Conservation (phyloP, 148 eudicot genomes). For the Chenopodium berlandieri region DNA sequence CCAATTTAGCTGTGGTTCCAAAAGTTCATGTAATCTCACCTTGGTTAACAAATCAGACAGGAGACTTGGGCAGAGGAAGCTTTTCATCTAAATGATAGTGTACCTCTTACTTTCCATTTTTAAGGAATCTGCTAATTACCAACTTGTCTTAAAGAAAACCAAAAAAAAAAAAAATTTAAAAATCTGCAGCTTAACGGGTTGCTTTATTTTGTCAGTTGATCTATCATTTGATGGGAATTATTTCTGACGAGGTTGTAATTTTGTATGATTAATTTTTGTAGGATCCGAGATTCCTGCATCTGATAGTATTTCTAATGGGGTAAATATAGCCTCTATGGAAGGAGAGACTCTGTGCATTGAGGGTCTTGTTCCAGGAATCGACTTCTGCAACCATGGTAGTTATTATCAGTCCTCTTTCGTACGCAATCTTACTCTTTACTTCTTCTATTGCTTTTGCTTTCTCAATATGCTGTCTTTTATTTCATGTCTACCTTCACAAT, state of each 20-base stretch:
- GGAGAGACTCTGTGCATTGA: constrained; percentile 85
- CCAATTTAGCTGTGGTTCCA: constrained; percentile 16
- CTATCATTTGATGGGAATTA: constrained; percentile 4
- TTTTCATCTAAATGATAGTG: constrained; percentile 10
- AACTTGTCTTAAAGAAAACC: neutral
- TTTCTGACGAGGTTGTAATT: neutral
- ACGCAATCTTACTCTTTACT: neutral
- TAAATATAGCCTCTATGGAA: constrained; percentile 30
- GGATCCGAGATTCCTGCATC: constrained; percentile 27
- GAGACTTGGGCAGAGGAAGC: constrained; percentile 35
- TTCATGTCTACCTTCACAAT: neutral
- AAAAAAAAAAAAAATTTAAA: no score
- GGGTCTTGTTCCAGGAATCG: constrained; percentile 98
- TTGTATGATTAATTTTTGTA: constrained; percentile 22
- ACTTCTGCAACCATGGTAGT: constrained; percentile 97
- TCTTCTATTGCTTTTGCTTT: neutral
- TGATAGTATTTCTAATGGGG: constrained; percentile 32
- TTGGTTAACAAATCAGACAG: constrained; percentile 25
- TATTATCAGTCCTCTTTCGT: neutral
- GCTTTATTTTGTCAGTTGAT: neutral
- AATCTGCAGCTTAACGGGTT: constrained; percentile 4
- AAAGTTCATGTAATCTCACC: constrained; percentile 16
- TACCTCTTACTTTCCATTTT: neutral
- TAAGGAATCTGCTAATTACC: neutral
- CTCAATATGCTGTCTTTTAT: neutral